Evolutionary conservation across 345 rosid species (phyloP), one percentile per base, ranked within the genome.

Genomic region (Balakata baccata): DNA sequence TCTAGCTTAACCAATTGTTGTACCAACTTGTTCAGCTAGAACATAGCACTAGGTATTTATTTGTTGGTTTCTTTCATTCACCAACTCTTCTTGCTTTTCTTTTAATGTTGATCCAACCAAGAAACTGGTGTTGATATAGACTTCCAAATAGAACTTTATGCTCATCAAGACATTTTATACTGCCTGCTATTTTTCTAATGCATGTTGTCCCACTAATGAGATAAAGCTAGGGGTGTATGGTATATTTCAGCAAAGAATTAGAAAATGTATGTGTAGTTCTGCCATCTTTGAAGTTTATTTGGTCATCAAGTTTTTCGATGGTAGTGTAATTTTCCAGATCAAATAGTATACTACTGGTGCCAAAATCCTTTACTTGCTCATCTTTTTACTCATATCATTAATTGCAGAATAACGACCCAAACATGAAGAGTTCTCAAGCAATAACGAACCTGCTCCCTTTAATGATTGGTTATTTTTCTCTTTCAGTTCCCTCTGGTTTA

Each of bases 401-500:
- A 34, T 72, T 66, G 74, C 87, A 94, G 97, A 89, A 80, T 73
- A 72, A 92, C 81, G 97, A 94, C 82, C 96, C 98, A 57, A 90
- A 84, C 79, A 72, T 86, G 96, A 89, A 94, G 91, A 90, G 69
- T 82, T 89, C 98, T 73, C 98, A 92, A 85, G 91, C 85, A 1
- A 72, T 94, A 77, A 88, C 94, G 0, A 87, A 92, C 82, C 77
- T 94, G 74, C 96, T 92, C 13, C 98, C 98, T 6, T 76, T 94
- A 65, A 80, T 94, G 92, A 90, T 94, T 51, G 98, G 98, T 75
- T 94, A 94, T 77, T 94, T 92, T 87, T 74, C 98, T 70, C 89
- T 94, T 53, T 94, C 97, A n/a, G 98, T 92, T 84, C 98, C 98
- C 75, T 94, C 98, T 53, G 98, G 98, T 83, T 84, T 94, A 81